These are phyloP conservation scores for Euphrasia arctica DNA, from an alignment of 305 asterid species.

Conservation along the genomic window DNA sequence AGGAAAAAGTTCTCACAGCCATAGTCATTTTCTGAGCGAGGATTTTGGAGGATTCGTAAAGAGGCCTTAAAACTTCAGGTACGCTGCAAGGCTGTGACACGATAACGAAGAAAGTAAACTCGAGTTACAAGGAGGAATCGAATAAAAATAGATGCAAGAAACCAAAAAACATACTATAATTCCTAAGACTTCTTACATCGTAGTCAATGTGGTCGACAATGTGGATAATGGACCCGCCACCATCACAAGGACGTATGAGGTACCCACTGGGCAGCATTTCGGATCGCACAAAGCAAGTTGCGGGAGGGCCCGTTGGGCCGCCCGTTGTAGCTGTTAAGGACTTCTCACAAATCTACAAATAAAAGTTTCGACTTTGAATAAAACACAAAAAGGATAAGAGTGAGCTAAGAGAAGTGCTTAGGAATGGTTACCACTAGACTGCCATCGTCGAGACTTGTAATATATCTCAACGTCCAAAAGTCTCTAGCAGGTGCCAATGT, in stretches of 20 bases:
- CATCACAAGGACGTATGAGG: slow-evolving; percentile 93
- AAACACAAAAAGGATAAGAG: neutral
- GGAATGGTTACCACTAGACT: slow-evolving; percentile 57
- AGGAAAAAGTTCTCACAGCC: slow-evolving; percentile 55
- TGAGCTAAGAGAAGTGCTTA: neutral
- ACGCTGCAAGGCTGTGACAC: slow-evolving; percentile 69
- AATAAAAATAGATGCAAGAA: neutral
- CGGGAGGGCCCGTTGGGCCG: slow-evolving; percentile 83
- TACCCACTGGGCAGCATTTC: slow-evolving; percentile 96
- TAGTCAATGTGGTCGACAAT: slow-evolving; percentile 95
- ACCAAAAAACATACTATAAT: neutral
- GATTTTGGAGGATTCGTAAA: slow-evolving; percentile 88
- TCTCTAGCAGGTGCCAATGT: slow-evolving; percentile 95
- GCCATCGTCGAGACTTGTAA: slow-evolving; percentile 83
- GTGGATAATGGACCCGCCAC: slow-evolving; percentile 92
- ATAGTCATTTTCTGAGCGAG: slow-evolving; percentile 94
- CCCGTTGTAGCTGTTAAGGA: slow-evolving; percentile 75
- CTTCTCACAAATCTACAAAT: slow-evolving; percentile 84
- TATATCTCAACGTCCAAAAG: slow-evolving; percentile 88
- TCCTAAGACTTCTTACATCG: slow-evolving; percentile 47
- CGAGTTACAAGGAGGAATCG: neutral
- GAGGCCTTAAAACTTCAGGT: slow-evolving; percentile 98
- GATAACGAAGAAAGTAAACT: neutral
- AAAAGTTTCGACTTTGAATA: neutral
- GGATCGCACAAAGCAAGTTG: slow-evolving; percentile 77